Conservation (phyloP, 305 asterid species). For the Solanum hybrid region DNA sequence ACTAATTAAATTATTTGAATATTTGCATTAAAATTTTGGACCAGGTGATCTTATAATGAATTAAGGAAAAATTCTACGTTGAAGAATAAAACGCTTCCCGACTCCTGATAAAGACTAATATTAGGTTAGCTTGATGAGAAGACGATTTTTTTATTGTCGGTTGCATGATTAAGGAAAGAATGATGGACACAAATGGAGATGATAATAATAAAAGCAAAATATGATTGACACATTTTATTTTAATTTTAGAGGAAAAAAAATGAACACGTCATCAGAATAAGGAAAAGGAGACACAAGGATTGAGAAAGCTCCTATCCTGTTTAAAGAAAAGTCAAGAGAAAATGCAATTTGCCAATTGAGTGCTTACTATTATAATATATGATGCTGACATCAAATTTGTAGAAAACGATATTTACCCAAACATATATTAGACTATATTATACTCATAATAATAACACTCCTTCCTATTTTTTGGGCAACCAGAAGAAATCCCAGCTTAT, state of each 20-base stretch:
- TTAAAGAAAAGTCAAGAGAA: background rate
- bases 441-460: background rate
- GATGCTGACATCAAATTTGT: background rate
- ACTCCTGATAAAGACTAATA: background rate
- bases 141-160: background rate
- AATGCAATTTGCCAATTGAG: slow-evolving; percentile 4
- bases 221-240: background rate
- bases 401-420: background rate
- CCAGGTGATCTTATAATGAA: background rate
- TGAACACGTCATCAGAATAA: background rate
- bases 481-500: background rate
- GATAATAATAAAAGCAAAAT: background rate
- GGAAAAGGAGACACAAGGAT: background rate
- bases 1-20: too few species aligned
- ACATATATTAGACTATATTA: background rate
- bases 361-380: background rate
- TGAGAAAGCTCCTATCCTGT: background rate
- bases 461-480: background rate
- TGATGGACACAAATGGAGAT: background rate
- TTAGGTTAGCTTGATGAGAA: background rate
- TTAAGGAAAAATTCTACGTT: fast-evolving
- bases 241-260: background rate
- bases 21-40: too few species aligned
- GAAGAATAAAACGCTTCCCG: background rate
- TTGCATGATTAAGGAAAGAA: background rate